These are phyloP conservation scores for Wilhelminamyces savonicus DNA, from an alignment of 805 yeast species.

Conservation along the genomic window DNA sequence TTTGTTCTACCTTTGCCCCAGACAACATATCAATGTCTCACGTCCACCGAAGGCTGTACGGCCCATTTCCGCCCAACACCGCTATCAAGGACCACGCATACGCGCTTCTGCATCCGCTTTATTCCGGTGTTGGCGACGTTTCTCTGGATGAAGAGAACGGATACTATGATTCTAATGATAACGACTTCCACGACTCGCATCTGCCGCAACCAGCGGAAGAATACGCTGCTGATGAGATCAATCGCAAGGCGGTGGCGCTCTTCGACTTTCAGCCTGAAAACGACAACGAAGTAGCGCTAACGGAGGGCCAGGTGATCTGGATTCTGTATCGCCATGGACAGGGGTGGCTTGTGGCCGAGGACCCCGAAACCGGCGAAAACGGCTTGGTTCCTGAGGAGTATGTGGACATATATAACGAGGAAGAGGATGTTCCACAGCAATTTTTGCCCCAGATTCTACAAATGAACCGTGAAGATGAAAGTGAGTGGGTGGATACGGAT, in stretches of 20 bases:
- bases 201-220: too few species aligned
- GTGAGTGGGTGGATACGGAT: conserved; percentile 23
- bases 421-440: conserved; percentile 37
- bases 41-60: too few species aligned
- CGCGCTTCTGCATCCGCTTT: conserved; percentile 58
- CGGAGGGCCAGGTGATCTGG: conserved; percentile 79
- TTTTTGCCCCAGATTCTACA: conserved; percentile 36
- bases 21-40: too few species aligned
- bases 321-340: conserved; percentile 92
- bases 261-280: conserved; percentile 91
- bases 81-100: conserved; percentile 82
- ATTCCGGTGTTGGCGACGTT: too few species aligned
- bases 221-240: conserved; percentile 28
- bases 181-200: conserved; percentile 2
- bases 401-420: conserved; percentile 49
- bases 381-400: conserved; percentile 96
- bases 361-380: conserved; percentile 67
- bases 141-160: conserved; percentile 2
- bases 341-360: conserved; percentile 96
- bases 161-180: conserved; percentile 2
- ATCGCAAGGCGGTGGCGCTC: conserved; percentile 70
- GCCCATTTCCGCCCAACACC: conserved; percentile 25
- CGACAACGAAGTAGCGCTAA: conserved; percentile 78
- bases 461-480: neutral
- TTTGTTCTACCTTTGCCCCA: too few species aligned